Evolutionary conservation across 805 yeast species (phyloP).

Genomic region (Saccharomycopsis fodiens): DNA sequence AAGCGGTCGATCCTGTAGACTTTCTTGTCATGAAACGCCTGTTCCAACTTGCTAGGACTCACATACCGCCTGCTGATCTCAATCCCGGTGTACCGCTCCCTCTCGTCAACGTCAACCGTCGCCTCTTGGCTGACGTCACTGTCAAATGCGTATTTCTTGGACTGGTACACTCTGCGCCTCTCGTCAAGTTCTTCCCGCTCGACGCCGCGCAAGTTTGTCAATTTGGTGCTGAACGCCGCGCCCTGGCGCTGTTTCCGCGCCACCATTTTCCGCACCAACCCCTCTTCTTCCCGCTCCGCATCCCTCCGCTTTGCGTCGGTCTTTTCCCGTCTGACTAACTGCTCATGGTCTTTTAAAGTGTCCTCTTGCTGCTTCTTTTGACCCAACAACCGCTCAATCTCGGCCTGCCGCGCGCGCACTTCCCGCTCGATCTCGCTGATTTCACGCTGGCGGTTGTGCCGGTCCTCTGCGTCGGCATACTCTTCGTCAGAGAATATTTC

Average conservation of each 20-base stretch:
- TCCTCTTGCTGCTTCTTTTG: constrained; percentile 8
- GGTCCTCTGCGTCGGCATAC: constrained; percentile 15
- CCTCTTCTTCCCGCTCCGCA: constrained; percentile 1
- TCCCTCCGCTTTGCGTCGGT: neutral
- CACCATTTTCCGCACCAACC: neutral
- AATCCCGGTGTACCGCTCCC: constrained; percentile 40
- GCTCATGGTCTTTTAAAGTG: neutral
- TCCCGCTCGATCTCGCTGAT: constrained; percentile 15
- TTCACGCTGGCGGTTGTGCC: constrained; percentile 11
- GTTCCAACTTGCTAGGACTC: constrained; percentile 28
- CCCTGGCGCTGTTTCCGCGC: neutral
- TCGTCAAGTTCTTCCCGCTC: constrained; percentile 6
- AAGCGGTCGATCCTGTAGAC: constrained; percentile 51
- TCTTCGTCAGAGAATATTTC: constrained; percentile 10
- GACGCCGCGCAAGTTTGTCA: neutral
- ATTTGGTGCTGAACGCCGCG: constrained; percentile 13
- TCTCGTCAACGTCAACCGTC: constrained; percentile 31
- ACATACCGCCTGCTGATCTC: constrained; percentile 42
- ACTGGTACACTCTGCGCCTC: constrained; percentile 4
- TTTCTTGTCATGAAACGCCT: constrained; percentile 41
- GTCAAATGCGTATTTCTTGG: constrained; percentile 19
- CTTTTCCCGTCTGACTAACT: neutral
- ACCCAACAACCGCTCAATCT: constrained; percentile 17
- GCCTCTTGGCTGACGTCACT: constrained; percentile 2
- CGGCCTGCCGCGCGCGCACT: constrained; percentile 8